A percentile compares a stretch with the other conserved stretches of the same genome.
Evolutionary conservation across 1,284 basidiomycete species (phyloP).

Genomic region (Retiboletus flavoniger): DNA sequence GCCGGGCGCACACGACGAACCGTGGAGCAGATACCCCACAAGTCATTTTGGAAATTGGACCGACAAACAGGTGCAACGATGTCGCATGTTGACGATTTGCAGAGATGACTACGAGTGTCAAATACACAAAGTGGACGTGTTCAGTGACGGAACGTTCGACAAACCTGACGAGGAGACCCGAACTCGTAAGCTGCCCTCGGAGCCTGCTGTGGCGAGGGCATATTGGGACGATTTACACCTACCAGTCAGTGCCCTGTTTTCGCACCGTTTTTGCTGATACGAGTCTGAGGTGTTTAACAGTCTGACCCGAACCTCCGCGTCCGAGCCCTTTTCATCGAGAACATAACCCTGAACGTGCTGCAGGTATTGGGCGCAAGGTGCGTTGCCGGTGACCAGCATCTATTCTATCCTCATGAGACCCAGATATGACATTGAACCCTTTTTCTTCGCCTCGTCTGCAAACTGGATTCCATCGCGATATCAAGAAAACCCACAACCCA

Average conservation of each 20-base stretch:
- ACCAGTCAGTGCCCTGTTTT: constrained; percentile 16
- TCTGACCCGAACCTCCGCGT: constrained; percentile 38
- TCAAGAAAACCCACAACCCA: constrained; percentile 41
- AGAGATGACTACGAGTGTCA: constrained; percentile 30
- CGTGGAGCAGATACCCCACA: constrained; percentile 43
- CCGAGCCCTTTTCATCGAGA: constrained; percentile 49
- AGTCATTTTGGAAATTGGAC: constrained; percentile 56
- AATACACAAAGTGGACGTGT: constrained; percentile 45
- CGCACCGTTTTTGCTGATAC: neutral
- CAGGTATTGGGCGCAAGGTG: constrained; percentile 51
- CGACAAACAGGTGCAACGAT: constrained; percentile 40
- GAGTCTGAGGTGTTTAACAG: constrained; percentile 19
- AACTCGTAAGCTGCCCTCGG: constrained; percentile 9
- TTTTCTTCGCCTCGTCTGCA: constrained; percentile 56
- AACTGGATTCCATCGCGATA: constrained; percentile 58
- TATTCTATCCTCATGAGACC: constrained; percentile 3
- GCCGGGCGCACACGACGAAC: neutral
- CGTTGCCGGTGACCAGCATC: constrained; percentile 1
- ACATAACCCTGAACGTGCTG: constrained; percentile 44
- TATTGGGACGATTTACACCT: constrained; percentile 23
- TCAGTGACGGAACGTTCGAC: constrained; percentile 33
- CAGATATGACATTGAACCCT: constrained; percentile 46
- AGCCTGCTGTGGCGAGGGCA: neutral
- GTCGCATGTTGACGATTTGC: constrained; percentile 36
- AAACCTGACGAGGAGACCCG: neutral